Base-by-base conservation (phyloP, 176 grass and related monocot genomes). In the Areca catechu region DNA sequence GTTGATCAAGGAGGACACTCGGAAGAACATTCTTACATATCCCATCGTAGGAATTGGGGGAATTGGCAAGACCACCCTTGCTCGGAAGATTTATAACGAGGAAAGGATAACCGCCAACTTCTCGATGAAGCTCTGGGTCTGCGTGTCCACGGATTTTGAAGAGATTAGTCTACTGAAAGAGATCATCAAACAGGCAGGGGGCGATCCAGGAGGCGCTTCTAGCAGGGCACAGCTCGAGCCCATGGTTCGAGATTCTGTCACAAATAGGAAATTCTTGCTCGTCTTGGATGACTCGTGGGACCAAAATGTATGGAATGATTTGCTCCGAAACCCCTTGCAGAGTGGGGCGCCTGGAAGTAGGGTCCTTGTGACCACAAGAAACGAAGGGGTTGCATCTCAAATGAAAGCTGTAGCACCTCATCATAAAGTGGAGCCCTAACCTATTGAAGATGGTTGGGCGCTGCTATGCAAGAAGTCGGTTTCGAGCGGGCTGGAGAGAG, bases 201-300 rank as follows among this genome's bases (percentile, higher is more conserved):
- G 17, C 1, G 7, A 3, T 43, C 34, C 34, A 2, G 0, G 1
- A 43, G 34, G 6, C 9, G 1, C 7, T 17, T 17, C 30, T 47
- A 70, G 58, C 43, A 57, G 6, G 17, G 57, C 52, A 20, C 61
- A 68, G 17, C 63, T 80, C 6, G 58, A 73, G 9, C 15, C 56
- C 15, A 34, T 15, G 34, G 47, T 74, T 50, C 15, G 56, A 55
- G 59, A 27, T 5, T 7, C 21, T 20, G 53, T 69, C 22, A 14
- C 16, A 2, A 25, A 61, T 24, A 74, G 56, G 53, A 80, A 68
- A 20, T 55, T 80, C 34, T 24, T 80, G 17, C 16, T 71, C 10
- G 53, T 78, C 16, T 49, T 71, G 67, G 60, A 71, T 58, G 76
- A 79, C 43, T 37, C 71, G 5, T 80, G 77, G 77, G 51, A 48